Base-by-base conservation (phyloP, 208 protist genomes). In the Leptomonas seymouri region DNA sequence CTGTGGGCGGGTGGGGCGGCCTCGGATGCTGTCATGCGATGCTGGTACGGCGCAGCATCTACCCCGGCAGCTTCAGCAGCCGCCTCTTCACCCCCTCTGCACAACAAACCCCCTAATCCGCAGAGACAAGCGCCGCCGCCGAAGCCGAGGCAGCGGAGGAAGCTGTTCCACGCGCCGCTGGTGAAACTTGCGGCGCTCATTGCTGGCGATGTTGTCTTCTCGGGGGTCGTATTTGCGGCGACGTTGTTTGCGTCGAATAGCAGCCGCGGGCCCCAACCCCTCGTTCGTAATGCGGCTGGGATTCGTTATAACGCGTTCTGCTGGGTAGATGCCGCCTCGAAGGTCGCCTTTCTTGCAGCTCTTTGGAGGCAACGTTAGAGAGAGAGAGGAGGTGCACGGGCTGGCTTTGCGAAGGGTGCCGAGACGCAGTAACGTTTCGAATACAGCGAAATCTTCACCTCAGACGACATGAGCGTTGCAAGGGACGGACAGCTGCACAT, bases 301-400 rank as follows among this genome's bases (percentile, higher is more conserved):
- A 25, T 36, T 8, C 71, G 54, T 30, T 76, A 76, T 63, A 53
- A 66, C 31, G 20, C 44, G 11, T 76, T 60, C 63, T 76, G 71
- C 65, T 76, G 71, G 63, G 56, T 59, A 20, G 48, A 66, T 30
- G 48, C 49, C 28, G 34, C 70, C 44, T 51, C 45, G 30, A 61
- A 56, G 21, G 20, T 64, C 6, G 16, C 57, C n/a, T 54, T n/a
- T 1, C 4, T 71, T 5, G 20, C 20, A 3, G 51, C 50, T n/a
- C 16, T 36, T 0, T 57, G 49, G n/a, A 27, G 7, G 6, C 42
- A 30, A 41, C 34, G 34, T 12, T 39, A 66, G 46, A 9, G 25
- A 42, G 28, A 18, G 48, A 28, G 48, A 28, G 30, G 27, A 57
- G 5, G 9, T 30, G 23, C 20, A n/a, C n/a, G n/a, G n/a, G n/a